Evolutionary conservation across 169 alveolate genomes (phyloP), one percentile per base, ranked within the genome.

Genomic region (Eimeria mitis): DNA sequence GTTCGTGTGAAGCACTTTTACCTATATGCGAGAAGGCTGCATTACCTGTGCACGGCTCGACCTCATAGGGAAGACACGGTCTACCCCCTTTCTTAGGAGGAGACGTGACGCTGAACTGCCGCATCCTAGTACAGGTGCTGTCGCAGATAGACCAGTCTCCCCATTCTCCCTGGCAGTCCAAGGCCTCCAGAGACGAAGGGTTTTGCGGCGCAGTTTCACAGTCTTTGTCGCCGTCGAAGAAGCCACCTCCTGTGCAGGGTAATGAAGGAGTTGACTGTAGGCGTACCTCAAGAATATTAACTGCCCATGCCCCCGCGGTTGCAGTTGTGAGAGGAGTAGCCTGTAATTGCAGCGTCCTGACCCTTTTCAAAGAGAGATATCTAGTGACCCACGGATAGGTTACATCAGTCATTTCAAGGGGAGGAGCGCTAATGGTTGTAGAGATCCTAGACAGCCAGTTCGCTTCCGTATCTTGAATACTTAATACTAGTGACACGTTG

Each of bases 11-110:
- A 28, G 68, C n/a, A 11, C 68, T 52, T 31, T 28, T n/a, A 68
- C 65, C 31, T 47, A 31, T 49, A 78, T 47, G 21, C 42, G 68
- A 21, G 28, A 28, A 31, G 4, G 4, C 68, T 47, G 47, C 42
- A 52, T 84, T 84, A 61, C 91, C 91, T 84, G 91, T 84, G 56
- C 91, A 84, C 56, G 91, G 78, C 56, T 84, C 91, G 9, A 84
- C 71, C 19, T 54, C 91, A 84, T 37, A 37, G 16, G 91, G 21
- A 84, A 56, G 61, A 59, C 91, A 84, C 78, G 91, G 91, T 54
- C 75, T 31, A 44, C 91, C 91, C 7, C 91, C 91, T 63, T 56
- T 59, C 75, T 84, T 84, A 0, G 91, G 75, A 54, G 76, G 91
- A 34, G 91, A 56, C 42, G 47, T 37, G 37, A 84, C 54, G 3